Percentiles rank a stretch among this genome's conserved stretches.
Evolutionary conservation across 192 early-diverging fungal genomes (phyloP).

Genomic region (Coemansia sp.): DNA sequence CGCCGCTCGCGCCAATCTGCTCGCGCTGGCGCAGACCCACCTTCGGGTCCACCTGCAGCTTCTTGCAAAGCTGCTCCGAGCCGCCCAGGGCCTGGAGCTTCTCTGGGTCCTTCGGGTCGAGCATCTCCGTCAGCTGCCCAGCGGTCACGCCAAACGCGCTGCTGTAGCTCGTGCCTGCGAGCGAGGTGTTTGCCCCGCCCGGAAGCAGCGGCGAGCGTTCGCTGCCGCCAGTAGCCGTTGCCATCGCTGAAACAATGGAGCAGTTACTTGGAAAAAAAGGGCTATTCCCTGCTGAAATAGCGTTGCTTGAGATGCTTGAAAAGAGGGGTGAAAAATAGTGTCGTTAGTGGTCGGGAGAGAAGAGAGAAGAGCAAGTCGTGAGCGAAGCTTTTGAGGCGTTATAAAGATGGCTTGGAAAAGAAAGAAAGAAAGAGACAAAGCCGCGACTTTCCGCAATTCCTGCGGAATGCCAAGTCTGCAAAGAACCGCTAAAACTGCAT

Average conservation of each 20-base stretch:
- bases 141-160: slow-evolving; percentile 50
- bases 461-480: slow-evolving; percentile 3
- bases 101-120: slow-evolving; percentile 66
- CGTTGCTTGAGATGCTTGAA: background rate
- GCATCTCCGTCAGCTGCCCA: slow-evolving; percentile 55
- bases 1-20: slow-evolving; percentile 34
- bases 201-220: slow-evolving; percentile 52
- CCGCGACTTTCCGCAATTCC: background rate
- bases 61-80: slow-evolving; percentile 55
- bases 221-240: slow-evolving; percentile 27
- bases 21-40: slow-evolving; percentile 57
- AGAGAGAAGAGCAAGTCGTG: background rate
- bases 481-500: background rate
- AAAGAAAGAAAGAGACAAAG: background rate
- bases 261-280: background rate
- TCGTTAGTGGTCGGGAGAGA: background rate
- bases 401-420: background rate
- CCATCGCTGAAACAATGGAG: slow-evolving; percentile 9
- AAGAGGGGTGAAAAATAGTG: background rate
- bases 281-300: background rate
- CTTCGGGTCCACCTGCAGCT: slow-evolving; percentile 60
- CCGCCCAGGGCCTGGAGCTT: slow-evolving; percentile 62
- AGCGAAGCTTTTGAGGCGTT: slow-evolving; percentile 6
- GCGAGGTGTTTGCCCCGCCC: slow-evolving; percentile 6
- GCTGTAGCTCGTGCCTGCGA: slow-evolving; percentile 3